Conservation (phyloP, 169 alveolate species). For the Eimeria sp. region DNA sequence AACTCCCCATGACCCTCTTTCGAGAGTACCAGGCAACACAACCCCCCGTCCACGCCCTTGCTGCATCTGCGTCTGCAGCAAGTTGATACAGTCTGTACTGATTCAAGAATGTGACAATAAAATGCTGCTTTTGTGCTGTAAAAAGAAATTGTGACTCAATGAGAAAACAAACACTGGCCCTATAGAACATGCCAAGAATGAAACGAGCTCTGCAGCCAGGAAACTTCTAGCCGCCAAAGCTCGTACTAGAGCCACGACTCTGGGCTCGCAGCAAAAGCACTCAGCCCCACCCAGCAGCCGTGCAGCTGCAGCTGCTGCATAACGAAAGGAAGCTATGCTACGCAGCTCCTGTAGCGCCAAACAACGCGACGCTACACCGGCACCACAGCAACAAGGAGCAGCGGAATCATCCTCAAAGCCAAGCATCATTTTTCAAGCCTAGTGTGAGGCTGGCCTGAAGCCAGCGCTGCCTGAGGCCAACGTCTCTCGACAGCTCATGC, state of each 20-base stretch:
- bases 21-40: not conserved
- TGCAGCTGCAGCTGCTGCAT: not conserved
- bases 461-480: not conserved
- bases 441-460: too few species aligned
- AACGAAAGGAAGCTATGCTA: not conserved
- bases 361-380: not conserved
- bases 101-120: not conserved
- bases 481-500: not conserved
- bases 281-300: not conserved
- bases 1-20: not conserved
- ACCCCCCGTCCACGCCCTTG: not conserved
- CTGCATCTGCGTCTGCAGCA: not conserved
- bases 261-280: not conserved
- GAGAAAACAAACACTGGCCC: not conserved
- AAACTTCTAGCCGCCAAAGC: too few species aligned
- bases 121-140: constrained; percentile 11
- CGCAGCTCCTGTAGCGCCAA: not conserved
- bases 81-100: not conserved
- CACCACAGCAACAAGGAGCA: not conserved
- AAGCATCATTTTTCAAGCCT: not conserved
- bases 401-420: not conserved
- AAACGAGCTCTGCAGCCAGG: not conserved
- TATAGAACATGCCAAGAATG: not conserved
- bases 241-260: not conserved
- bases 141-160: not conserved